Percentiles rank a stretch among this genome's conserved stretches.
These are phyloP conservation scores for Candolleomyces aberdarensis DNA, from an alignment of 768 basidiomycete species.

Conservation along the genomic window DNA sequence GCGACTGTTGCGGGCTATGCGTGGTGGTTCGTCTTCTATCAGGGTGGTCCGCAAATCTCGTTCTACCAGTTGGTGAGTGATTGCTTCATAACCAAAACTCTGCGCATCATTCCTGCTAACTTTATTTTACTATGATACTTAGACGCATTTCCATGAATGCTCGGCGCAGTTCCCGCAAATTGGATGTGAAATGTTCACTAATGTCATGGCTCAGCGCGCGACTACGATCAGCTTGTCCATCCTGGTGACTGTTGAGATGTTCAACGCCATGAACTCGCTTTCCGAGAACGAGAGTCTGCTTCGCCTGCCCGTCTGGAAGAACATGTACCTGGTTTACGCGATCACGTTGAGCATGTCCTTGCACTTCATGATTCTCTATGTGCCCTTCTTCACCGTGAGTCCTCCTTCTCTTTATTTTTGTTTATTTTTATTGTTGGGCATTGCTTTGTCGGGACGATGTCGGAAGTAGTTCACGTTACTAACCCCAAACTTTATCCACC, in stretches of 20 bases:
- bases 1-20: slow-evolving; percentile 98
- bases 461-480: slow-evolving; percentile 1
- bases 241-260: slow-evolving; percentile 95
- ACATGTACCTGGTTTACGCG: slow-evolving; percentile 87
- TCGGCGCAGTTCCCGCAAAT: slow-evolving; percentile 78
- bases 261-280: slow-evolving; percentile 96
- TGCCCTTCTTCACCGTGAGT: slow-evolving; percentile 92
- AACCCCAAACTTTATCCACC: slow-evolving; percentile 4
- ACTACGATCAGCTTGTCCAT: slow-evolving; percentile 97
- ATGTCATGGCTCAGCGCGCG: slow-evolving; percentile 78
- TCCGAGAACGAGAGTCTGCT: slow-evolving; percentile 96
- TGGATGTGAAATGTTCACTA: slow-evolving; percentile 95
- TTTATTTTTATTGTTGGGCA: not conserved
- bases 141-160: slow-evolving; percentile 98
- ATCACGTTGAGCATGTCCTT: slow-evolving; percentile 89
- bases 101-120: not conserved
- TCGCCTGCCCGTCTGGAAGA: slow-evolving; percentile 89
- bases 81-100: not conserved
- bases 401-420: not conserved
- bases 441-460: not conserved
- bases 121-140: not conserved
- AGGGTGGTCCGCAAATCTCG: slow-evolving; percentile 87
- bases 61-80: slow-evolving; percentile 85
- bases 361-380: slow-evolving; percentile 94
- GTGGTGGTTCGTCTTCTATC: slow-evolving; percentile 98